Base-by-base conservation (phyloP, 768 basidiomycete species). In the Amanita rubescens region DNA sequence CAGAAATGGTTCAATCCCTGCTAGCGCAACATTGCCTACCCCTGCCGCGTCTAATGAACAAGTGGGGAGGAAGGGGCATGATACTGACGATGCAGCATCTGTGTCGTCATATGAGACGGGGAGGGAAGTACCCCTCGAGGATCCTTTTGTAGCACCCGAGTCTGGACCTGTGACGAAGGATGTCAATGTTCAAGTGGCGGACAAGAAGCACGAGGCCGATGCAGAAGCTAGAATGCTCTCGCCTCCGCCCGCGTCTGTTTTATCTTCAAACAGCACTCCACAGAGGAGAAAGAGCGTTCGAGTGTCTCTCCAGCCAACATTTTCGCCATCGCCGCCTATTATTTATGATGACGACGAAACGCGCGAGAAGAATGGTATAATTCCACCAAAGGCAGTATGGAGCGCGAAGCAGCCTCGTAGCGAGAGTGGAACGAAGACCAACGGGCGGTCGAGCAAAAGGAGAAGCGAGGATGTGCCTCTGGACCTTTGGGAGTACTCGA, bases 281-380 rank as follows among this genome's bases (percentile, higher is more conserved):
- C 65, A 66, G 51, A 66, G 76, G 49, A 65, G 77, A 58, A 91
- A 91, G 68, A 89, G 87, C 60, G 90, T 92, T 32, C 73, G 90
- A 6, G 83, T 92, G 49, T 87, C 85, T 25, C 65, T 90, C 34
- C 76, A 82, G 41, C 90, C 90, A 9, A 87, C 85, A 32, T 89
- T 85, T 64, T 85, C 85, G 5, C 69, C 81, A 0, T 77, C 87
- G 1, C 86, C 88, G 7, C 85, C 85, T 35, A 82, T 81, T 34
- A 64, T 77, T 43, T 78, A 79, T 22, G 76, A 85, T 53, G 77
- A 80, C 6, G 74, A 68, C 19, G 69, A 66, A 9, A 65, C 68
- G 24, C 65, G 67, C 27, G 62, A 59, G 41, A 56, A 55, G 19
- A 32, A 48, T 48, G 19, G 12, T 35, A 39, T n/a, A 24, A 44